A percentile compares a stretch with the other conserved stretches of the same genome.
These are phyloP conservation scores for Pseudogymnoascus sp. DNA, from an alignment of 2,329 filamentous ascomycete species.

Conservation along the genomic window DNA sequence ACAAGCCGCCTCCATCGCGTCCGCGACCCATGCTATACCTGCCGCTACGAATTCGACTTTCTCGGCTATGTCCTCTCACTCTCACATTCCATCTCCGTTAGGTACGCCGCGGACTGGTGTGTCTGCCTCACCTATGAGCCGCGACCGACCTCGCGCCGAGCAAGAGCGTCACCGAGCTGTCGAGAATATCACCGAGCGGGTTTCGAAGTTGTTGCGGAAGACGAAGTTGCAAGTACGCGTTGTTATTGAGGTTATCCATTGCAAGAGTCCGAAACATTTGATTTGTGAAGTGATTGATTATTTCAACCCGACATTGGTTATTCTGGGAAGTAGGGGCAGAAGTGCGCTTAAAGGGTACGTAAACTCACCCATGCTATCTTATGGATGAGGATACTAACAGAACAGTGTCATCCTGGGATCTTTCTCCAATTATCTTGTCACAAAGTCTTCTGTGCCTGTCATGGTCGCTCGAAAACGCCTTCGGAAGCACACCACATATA, in stretches of 20 bases:
- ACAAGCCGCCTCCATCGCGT: conserved; percentile 63
- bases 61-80: neutral
- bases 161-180: conserved; percentile 74
- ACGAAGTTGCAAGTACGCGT: conserved; percentile 88
- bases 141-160: conserved; percentile 56
- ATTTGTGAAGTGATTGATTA: conserved; percentile 96
- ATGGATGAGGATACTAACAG: neutral
- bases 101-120: conserved; percentile 18
- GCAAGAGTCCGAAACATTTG: conserved; percentile 94
- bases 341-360: conserved; percentile 84
- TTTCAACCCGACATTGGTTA: conserved; percentile 82
- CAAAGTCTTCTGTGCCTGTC: conserved; percentile 91
- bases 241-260: conserved; percentile 93
- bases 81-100: conserved; percentile 16
- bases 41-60: neutral
- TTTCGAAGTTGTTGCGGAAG: conserved; percentile 80
- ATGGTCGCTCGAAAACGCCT: conserved; percentile 95
- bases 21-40: conserved; percentile 34
- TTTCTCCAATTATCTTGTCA: conserved; percentile 95
- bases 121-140: conserved; percentile 28
- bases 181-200: conserved; percentile 75
- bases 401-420: conserved; percentile 82
- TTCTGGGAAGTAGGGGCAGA: conserved; percentile 83
- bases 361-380: neutral
- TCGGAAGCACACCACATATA: conserved; percentile 77